Evolutionary conservation across 1,139 yeast species (phyloP).

Genomic region (Diutina catenulata): DNA sequence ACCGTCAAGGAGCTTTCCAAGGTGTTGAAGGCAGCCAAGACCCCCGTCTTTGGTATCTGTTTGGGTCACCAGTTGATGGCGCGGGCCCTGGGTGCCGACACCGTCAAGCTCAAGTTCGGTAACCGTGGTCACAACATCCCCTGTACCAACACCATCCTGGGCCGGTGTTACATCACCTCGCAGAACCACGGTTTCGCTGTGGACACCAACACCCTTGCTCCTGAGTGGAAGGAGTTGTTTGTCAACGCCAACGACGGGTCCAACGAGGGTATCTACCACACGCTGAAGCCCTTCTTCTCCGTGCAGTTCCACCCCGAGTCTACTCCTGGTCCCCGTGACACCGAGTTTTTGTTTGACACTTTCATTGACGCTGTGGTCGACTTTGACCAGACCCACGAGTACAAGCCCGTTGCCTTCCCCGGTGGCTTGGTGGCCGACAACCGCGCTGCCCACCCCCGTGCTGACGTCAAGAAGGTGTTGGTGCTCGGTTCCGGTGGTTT

Average conservation of each 20-base stretch:
- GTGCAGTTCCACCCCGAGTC: constrained; percentile 99
- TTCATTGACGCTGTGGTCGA: constrained; percentile 77
- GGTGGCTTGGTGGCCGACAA: constrained; percentile 75
- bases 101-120: constrained; percentile 91
- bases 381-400: constrained; percentile 37
- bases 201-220: constrained; percentile 59
- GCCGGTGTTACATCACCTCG: constrained; percentile 96
- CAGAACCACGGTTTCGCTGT: constrained; percentile 99
- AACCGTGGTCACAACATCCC: constrained; percentile 99
- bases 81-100: constrained; percentile 89
- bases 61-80: constrained; percentile 97
- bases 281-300: constrained; percentile 84
- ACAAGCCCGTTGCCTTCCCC: constrained; percentile 78
- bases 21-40: constrained; percentile 49
- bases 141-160: constrained; percentile 84
- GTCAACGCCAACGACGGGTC: constrained; percentile 96
- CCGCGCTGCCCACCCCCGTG: constrained; percentile 59
- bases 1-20: constrained; percentile 48
- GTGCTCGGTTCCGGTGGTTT: constrained; percentile 98
- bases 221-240: constrained; percentile 89
- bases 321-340: constrained; percentile 98
- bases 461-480: constrained; percentile 82
- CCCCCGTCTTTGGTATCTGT: constrained; percentile 95
- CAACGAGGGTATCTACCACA: constrained; percentile 95
- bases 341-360: constrained; percentile 92